Evolutionary conservation across 2,329 filamentous ascomycete species (phyloP), one percentile per base, ranked within the genome.

Genomic region (Colletotrichum sp.): DNA sequence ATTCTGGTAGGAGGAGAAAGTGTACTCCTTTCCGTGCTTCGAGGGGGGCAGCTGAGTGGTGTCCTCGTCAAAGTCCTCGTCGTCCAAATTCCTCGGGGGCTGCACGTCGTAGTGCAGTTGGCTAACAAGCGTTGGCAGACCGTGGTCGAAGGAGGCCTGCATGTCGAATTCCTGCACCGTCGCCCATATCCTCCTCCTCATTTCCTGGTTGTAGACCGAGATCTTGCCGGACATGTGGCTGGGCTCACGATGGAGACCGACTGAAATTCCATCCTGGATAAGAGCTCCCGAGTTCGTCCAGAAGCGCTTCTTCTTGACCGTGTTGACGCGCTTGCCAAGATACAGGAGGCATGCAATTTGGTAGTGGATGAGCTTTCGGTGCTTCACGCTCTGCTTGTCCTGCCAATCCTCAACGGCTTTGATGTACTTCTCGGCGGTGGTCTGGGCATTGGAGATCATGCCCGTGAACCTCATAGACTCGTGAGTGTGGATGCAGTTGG

Each of bases 221-320:
- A 92, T 89, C 77, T 88, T 89, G 71, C 87, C 86, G 21, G 84
- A 85, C 84, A 91, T 89, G 74, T 88, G 86, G 78, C 89, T 88
- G 5, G 90, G 90, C 79, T 92, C 91, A 21, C 89, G 88, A 78
- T 93, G 91, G 63, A 93, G 84, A 18, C 90, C 91, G 34, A 92
- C 88, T 3, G 88, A 88, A 73, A 92, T 89, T 71, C 89, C 90
- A 67, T 92, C 89, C 64, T 90, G 90, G 16, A 92, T 87, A 72
- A 92, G 84, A 7, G 88, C 85, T 1, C 91, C 90, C 1, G 91
- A 86, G 52, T 87, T 86, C 18, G 89, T 91, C 91, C 91, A 92
- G 82, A 91, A 92, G 15, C 90, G 86, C 86, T 92, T 92, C 87
- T 92, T 92, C 85, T 92, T 92, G 78, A 92, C 88, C 3, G 89